Evolutionary conservation across 1,284 basidiomycete species (phyloP), one percentile per base, ranked within the genome.

Genomic region (Phaffia rhodozyma): DNA sequence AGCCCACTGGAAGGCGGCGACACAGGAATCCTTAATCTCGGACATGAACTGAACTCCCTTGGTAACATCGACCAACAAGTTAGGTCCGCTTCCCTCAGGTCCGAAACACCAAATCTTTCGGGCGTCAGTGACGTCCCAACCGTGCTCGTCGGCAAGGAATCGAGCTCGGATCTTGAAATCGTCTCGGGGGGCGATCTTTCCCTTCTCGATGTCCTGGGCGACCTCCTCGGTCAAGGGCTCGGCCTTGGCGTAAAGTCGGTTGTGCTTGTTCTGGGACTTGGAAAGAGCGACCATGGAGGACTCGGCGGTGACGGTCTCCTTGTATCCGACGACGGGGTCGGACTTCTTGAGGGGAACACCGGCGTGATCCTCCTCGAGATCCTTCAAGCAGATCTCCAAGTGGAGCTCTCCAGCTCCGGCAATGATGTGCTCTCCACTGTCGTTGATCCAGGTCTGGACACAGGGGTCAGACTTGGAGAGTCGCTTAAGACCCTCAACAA

Each of bases 181-280:
- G 78, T 98, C 96, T 77, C 96, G 90, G 64, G 94, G 77, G 77
- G 74, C 89, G 75, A 99, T 78, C 75, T 84, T 85, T 74, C 94
- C 94, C 68, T 72, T 73, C 79, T 98, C 94, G 73, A 99, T 97
- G 69, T 91, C 93, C 73, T 84, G 83, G 70, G 91, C 86, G 67
- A 98, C 84, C 77, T 97, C 92, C 76, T 98, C 96, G 49, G 89
- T 91, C 68, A 98, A 77, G 59, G 96, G 96, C 79, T 86, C 71
- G 55, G 96, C 94, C 82, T 91, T 92, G 70, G 87, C 84, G 78
- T 87, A 98, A 68, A 98, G 83, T 82, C 96, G 90, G 78, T 98
- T 99, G 86, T 98, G 96, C 85, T 99, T 99, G 84, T 99, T 98
- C 81, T 97, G 96, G 60, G 96, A 98, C 79, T 99, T 99, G 70